Evolutionary conservation across 2,329 filamentous ascomycete genomes (phyloP).

Genomic region (Sarocladium oryzae): DNA sequence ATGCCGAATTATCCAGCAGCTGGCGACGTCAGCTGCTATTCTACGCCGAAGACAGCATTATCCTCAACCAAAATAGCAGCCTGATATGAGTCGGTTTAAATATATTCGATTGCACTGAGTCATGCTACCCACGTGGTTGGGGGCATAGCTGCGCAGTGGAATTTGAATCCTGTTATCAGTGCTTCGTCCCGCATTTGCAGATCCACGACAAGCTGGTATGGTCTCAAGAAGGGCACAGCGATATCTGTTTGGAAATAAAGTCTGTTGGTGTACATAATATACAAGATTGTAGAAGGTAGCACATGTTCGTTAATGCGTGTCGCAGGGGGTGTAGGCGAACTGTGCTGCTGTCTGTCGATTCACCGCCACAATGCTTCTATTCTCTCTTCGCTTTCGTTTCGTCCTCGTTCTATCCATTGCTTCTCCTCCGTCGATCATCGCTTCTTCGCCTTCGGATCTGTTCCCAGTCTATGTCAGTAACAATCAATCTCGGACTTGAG

Average conservation of each 20-base stretch:
- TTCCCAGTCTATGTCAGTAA: not conserved
- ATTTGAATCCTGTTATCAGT: no score
- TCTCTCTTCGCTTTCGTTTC: not conserved
- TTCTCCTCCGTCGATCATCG: slow-evolving; percentile 12
- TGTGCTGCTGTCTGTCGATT: not conserved
- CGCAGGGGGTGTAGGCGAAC: not conserved
- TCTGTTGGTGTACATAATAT: not conserved
- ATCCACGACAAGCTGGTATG: no score
- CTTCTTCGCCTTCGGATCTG: slow-evolving; percentile 21
- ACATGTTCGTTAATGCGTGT: not conserved
- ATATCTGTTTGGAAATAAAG: not conserved
- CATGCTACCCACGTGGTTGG: no score
- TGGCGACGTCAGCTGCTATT: not conserved
- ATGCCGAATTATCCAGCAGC: not conserved
- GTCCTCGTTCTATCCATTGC: not conserved
- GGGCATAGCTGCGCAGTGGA: no score
- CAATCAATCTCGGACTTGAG: not conserved
- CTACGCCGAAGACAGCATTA: no score
- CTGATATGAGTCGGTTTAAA: no score
- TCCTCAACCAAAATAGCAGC: no score
- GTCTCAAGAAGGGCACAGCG: no score
- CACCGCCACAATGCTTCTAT: not conserved
- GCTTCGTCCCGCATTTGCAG: no score
- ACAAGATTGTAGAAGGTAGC: slow-evolving; percentile 2
- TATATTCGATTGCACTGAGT: no score